Evolutionary conservation across 176 grass and related monocot species (phyloP).

Genomic region (Musa itinerans): DNA sequence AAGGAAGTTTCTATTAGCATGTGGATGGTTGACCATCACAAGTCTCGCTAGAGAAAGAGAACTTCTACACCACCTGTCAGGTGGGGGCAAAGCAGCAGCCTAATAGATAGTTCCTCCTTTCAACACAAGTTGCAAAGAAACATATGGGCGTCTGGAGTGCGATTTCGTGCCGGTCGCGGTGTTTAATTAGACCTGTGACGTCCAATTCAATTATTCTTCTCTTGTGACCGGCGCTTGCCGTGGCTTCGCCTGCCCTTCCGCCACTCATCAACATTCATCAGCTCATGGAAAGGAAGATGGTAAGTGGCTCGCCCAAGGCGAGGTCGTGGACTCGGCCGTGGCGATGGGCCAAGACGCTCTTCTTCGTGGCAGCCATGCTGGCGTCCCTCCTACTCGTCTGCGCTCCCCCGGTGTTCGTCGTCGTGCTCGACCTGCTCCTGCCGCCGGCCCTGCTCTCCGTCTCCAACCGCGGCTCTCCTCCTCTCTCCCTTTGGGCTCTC

Average conservation of each 20-base stretch:
- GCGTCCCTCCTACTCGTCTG: conserved; percentile 16
- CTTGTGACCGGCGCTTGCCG: too few relatives aligned
- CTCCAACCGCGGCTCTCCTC: not conserved
- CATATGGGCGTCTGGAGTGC: too few relatives aligned
- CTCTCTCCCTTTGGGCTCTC: not conserved
- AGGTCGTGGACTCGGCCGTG: conserved; percentile 5
- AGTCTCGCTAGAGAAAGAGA: too few relatives aligned
- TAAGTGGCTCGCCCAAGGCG: not conserved
- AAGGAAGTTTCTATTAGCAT: too few relatives aligned
- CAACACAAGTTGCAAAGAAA: too few relatives aligned
- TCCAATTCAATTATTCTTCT: too few relatives aligned
- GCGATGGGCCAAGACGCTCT: conserved; percentile 23
- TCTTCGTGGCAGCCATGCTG: conserved; percentile 18
- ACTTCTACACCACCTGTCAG: too few relatives aligned
- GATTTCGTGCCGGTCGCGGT: too few relatives aligned
- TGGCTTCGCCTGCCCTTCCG: not conserved
- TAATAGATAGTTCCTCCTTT: too few relatives aligned
- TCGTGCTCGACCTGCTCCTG: conserved; percentile 10
- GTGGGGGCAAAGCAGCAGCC: too few relatives aligned
- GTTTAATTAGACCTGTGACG: too few relatives aligned
- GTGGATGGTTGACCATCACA: too few relatives aligned
- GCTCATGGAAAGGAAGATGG: conserved; percentile 9
- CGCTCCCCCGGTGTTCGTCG: conserved; percentile 12
- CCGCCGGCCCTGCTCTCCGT: conserved; percentile 1
- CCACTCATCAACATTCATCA: not conserved